Conservation (phyloP, 164 flowering plant genomes). For the Hamamelis virginiana region DNA sequence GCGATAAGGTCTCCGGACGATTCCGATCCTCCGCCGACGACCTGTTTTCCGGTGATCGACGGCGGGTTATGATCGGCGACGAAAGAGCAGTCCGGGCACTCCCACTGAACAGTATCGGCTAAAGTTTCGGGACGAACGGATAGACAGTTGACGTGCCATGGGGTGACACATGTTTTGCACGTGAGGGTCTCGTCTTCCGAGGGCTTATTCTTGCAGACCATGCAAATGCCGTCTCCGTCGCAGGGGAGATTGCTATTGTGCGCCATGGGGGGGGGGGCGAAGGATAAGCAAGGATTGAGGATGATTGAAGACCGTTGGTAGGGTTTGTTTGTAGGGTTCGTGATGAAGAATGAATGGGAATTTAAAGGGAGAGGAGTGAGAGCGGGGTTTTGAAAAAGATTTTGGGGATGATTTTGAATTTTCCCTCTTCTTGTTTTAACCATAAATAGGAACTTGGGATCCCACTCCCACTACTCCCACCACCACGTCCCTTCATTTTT, state of each 20-base stretch:
- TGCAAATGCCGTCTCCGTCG: constrained; percentile 77
- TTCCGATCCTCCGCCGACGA: constrained; percentile 8
- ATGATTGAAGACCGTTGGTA: not conserved
- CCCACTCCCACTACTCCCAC: not conserved
- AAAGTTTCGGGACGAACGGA: constrained; percentile 38
- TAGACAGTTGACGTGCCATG: constrained; percentile 81
- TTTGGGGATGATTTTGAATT: constrained; percentile 3
- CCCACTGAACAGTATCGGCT: constrained; percentile 46
- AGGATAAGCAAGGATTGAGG: not conserved
- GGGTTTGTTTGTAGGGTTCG: not conserved
- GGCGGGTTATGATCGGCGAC: constrained; percentile 4
- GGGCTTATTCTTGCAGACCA: constrained; percentile 60
- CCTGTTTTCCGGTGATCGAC: not conserved
- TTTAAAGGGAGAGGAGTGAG: not conserved
- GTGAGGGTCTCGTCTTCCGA: constrained; percentile 41
- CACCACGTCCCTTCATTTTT: no score
- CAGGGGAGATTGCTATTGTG: constrained; percentile 54
- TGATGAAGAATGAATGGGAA: not conserved
- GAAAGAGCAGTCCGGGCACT: constrained; percentile 80
- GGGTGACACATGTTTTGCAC: constrained; percentile 73
- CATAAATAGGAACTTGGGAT: not conserved
- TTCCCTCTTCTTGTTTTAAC: constrained; percentile 3
- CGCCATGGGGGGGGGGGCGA: constrained; percentile 34
- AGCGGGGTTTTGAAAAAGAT: constrained; percentile 1
- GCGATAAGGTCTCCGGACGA: constrained; percentile 41